Evolutionary conservation across 352 stramenopile genomes (phyloP).

Genomic region (Blastocystis sp.): DNA sequence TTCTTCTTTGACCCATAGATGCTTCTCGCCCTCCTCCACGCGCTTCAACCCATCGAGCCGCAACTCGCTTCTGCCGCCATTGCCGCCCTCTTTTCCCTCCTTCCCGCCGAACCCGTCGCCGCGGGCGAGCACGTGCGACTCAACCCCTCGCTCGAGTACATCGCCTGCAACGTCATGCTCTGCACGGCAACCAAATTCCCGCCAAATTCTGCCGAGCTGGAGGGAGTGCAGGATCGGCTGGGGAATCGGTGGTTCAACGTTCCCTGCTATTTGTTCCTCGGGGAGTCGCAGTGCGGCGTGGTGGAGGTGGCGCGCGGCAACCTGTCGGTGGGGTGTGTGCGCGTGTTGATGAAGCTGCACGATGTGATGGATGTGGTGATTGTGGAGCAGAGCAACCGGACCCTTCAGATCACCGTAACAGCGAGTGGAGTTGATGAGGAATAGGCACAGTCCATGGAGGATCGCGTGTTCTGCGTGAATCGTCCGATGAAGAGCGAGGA

Average conservation of each 20-base stretch:
- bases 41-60: neutral
- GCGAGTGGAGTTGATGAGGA: neutral
- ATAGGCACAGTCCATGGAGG: slow-evolving; percentile 5
- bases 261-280: slow-evolving; percentile 39
- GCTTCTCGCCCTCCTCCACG: neutral
- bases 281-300: slow-evolving; percentile 39
- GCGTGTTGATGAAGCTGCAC: slow-evolving; percentile 7
- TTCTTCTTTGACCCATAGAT: neutral
- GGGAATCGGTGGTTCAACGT: slow-evolving; percentile 34
- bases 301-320: slow-evolving; percentile 45
- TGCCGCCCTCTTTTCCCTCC: neutral
- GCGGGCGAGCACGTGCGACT: slow-evolving; percentile 4
- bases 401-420: slow-evolving; percentile 3
- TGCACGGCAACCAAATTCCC: neutral
- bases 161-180: slow-evolving; percentile 52
- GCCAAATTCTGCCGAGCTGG: neutral
- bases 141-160: slow-evolving; percentile 37
- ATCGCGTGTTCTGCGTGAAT: slow-evolving; percentile 35
- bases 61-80: neutral
- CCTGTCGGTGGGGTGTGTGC: slow-evolving; percentile 27
- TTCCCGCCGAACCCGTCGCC: neutral
- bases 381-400: neutral
- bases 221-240: neutral
- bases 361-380: slow-evolving; percentile 30
- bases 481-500: neutral